Evolutionary conservation across 768 basidiomycete genomes (phyloP).

Genomic region (Phlebiopsis gigantea): DNA sequence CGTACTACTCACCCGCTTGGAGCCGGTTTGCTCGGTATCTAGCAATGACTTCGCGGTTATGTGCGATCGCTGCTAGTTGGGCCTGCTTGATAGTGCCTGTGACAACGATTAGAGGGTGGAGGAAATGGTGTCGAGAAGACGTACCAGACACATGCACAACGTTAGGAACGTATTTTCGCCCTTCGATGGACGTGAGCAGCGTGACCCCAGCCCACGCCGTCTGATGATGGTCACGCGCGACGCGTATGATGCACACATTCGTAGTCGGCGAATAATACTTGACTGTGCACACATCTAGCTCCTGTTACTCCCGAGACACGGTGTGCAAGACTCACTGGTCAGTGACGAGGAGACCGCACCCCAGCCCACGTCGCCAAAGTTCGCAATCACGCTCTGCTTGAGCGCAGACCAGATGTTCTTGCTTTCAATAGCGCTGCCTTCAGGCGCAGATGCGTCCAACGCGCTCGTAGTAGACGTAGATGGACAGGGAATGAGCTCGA

Average conservation of each 20-base stretch:
- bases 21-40: constrained; percentile 48
- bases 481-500: constrained; percentile 63
- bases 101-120: neutral
- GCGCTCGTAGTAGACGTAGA: constrained; percentile 12
- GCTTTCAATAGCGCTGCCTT: constrained; percentile 36
- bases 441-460: constrained; percentile 17
- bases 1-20: constrained; percentile 41
- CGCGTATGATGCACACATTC: constrained; percentile 79
- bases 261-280: constrained; percentile 87
- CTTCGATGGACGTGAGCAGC: constrained; percentile 58
- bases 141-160: constrained; percentile 79
- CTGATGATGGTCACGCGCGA: constrained; percentile 74
- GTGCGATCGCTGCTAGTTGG: constrained; percentile 69
- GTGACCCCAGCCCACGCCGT: constrained; percentile 80
- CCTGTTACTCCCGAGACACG: neutral
- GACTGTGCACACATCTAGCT: constrained; percentile 38
- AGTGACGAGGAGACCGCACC: constrained; percentile 71
- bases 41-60: constrained; percentile 69
- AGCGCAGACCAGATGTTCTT: constrained; percentile 66
- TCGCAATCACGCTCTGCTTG: constrained; percentile 58
- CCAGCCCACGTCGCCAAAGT: constrained; percentile 88
- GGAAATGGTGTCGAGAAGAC: constrained; percentile 16
- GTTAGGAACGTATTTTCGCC: constrained; percentile 58
- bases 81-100: constrained; percentile 85
- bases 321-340: constrained; percentile 42